Evolutionary conservation across 352 stramenopile genomes (phyloP), one percentile per base, ranked within the genome.

Genomic region (Phytophthora crassamura): DNA sequence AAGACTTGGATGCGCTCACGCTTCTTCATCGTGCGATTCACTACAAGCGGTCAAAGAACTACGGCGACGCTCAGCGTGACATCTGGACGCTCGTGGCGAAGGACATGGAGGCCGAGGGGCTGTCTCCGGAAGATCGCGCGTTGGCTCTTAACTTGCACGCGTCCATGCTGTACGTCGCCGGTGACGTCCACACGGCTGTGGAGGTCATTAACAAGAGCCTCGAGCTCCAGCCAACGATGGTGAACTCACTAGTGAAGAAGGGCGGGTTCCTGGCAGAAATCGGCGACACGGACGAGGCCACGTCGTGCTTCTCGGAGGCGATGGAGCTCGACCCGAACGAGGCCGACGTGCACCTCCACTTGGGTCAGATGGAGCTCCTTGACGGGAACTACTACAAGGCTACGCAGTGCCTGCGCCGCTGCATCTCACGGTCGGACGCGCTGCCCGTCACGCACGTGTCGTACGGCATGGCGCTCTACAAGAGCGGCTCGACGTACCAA

Each of bases 391-490:
- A 91, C 67, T 77, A 84, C 50, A 72, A 82, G 16, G 84, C 87
- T 14, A 79, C 89, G 36, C 78, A 91, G 59, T 86, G 72, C 65
- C 74, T 95, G 18, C 86, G 85, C 42, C 75, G 80, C 34, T 77
- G 80, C 22, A 93, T 95, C 61, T 86, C 86, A 14, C 82, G 85
- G 33, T 94, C 82, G n/a, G 84, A 94, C 15, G 67, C 73, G 25
- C 67, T 95, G 25, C 78, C 84, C 0, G 83, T 94, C 14, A 92
- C 78, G 0, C 80, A 93, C 43, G 78, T 95, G 10, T 89, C 84
- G 16, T 95, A 94, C 67, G 87, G 82, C 40, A 95, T 94, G 86
- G 87, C 87, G 49, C 75, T 95, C 12, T 95, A 94, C 72, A 94
- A 93, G 58, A 91, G 84, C 38, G 86, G 87, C 3, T 95, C 86